Evolutionary conservation across 2,329 filamentous ascomycete species (phyloP).

Genomic region (Samsoniella hepiali): DNA sequence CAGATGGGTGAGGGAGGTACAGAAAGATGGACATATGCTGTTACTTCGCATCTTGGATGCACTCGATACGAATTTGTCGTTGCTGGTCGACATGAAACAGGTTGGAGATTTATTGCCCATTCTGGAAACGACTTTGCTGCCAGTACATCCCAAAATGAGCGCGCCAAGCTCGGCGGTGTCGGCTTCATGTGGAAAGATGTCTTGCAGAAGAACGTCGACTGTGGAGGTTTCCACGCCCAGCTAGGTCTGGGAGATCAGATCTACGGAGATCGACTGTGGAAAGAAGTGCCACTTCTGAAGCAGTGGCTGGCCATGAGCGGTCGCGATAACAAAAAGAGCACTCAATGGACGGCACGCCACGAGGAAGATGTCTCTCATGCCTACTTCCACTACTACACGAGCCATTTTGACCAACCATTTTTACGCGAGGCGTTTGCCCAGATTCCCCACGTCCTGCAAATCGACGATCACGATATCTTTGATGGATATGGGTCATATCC

Average conservation of each 20-base stretch:
- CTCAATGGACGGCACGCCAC: conserved; percentile 87
- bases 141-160: conserved; percentile 80
- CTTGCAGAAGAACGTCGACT: conserved; percentile 93
- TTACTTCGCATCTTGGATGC: conserved; percentile 93
- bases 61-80: conserved; percentile 98
- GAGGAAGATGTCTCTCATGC: conserved; percentile 95
- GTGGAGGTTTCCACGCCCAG: conserved; percentile 92
- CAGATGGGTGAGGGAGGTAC: conserved; percentile 81
- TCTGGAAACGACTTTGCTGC: conserved; percentile 95
- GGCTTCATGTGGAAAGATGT: conserved; percentile 99
- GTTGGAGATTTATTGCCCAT: conserved; percentile 94
- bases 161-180: conserved; percentile 79
- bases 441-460: conserved; percentile 87
- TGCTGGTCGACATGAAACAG: conserved; percentile 82
- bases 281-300: conserved; percentile 86
- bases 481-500: conserved; percentile 97
- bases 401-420: conserved; percentile 95
- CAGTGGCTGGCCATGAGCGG: conserved; percentile 94
- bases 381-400: conserved; percentile 98
- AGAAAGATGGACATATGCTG: conserved; percentile 93
- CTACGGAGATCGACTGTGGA: conserved; percentile 93
- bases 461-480: conserved; percentile 98
- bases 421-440: conserved; percentile 94
- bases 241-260: conserved; percentile 92
- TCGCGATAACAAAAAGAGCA: conserved; percentile 86